phyloP scores from a whole-genome alignment of 495 filamentous ascomycete species.

The Podospora conica region DNA sequence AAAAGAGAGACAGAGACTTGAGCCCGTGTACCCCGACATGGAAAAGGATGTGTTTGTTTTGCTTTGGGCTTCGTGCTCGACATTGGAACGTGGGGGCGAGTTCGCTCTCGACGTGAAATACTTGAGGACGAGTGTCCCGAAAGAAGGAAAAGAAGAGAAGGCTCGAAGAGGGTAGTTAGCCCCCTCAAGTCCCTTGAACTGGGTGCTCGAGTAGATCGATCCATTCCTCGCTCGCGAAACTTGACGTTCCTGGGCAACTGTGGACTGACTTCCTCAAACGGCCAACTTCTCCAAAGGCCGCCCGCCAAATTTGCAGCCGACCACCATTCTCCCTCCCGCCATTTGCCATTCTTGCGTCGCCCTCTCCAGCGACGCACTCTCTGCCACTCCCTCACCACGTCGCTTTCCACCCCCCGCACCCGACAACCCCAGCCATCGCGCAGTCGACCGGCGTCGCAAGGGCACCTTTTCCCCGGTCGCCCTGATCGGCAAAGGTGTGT shows the following conservation, averaged over 20 bases:
- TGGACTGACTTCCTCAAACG: slow-evolving; percentile 20
- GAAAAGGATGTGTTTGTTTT: too few relatives aligned
- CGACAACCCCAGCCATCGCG: background rate
- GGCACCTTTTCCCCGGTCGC: slow-evolving; percentile 4
- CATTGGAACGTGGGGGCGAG: too few relatives aligned
- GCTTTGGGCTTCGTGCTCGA: too few relatives aligned
- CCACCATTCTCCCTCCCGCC: slow-evolving; percentile 6
- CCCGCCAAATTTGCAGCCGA: slow-evolving; percentile 6
- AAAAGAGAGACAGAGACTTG: too few relatives aligned
- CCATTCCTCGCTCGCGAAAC: slow-evolving; percentile 23
- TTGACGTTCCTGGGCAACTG: slow-evolving; percentile 16
- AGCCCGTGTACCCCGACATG: too few relatives aligned
- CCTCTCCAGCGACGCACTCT: background rate
- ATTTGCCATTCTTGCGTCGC: slow-evolving; percentile 11
- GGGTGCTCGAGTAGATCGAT: too few relatives aligned
- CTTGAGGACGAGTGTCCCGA: too few relatives aligned
- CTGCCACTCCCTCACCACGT: background rate
- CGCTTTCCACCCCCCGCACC: slow-evolving; percentile 1
- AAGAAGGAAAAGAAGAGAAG: too few relatives aligned
- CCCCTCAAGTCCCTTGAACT: too few relatives aligned
- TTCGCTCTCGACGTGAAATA: too few relatives aligned
- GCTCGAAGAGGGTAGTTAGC: too few relatives aligned
- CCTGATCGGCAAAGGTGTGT: slow-evolving; percentile 21
- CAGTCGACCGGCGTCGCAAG: background rate
- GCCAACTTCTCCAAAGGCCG: slow-evolving; percentile 23